A percentile compares a stretch with the other conserved stretches of the same genome.
Conservation (phyloP, 2,329 filamentous ascomycete genomes). For the Aspergillus pseudotamarii region DNA sequence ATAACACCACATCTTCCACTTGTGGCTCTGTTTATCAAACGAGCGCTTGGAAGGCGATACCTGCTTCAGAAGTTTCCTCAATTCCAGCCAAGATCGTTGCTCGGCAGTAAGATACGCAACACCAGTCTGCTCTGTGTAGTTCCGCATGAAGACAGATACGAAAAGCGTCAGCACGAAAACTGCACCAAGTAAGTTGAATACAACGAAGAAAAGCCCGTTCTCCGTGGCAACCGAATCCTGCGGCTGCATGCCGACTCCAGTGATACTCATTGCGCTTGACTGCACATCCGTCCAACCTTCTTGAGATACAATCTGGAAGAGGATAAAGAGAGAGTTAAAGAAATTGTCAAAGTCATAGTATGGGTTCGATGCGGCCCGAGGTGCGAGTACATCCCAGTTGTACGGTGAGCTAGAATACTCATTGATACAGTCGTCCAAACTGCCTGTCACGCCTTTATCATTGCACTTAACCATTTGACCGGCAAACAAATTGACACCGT, state of each 20-base stretch:
- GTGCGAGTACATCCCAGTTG: conserved; percentile 82
- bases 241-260: conserved; percentile 74
- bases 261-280: conserved; percentile 79
- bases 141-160: conserved; percentile 99
- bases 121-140: conserved; percentile 97
- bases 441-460: conserved; percentile 62
- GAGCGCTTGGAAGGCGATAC: conserved; percentile 94
- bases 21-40: conserved; percentile 72
- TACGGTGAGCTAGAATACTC: conserved; percentile 79
- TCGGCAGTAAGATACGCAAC: conserved; percentile 95
- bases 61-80: conserved; percentile 87
- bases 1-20: conserved; percentile 93
- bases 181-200: conserved; percentile 94
- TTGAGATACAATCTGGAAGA: conserved; percentile 98
- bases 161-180: conserved; percentile 97
- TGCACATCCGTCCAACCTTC: conserved; percentile 98
- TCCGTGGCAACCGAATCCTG: conserved; percentile 69
- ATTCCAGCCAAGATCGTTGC: conserved; percentile 93
- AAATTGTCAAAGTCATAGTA: conserved; percentile 96
- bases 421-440: conserved; percentile 72
- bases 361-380: conserved; percentile 76
- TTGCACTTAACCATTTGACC: conserved; percentile 82
- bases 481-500: conserved; percentile 89
- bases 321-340: conserved; percentile 87
- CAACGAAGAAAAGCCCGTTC: conserved; percentile 91